Evolutionary conservation across 1,284 basidiomycete genomes (phyloP), one percentile per base, ranked within the genome.

Genomic region (Cryptococcus maquisensis): DNA sequence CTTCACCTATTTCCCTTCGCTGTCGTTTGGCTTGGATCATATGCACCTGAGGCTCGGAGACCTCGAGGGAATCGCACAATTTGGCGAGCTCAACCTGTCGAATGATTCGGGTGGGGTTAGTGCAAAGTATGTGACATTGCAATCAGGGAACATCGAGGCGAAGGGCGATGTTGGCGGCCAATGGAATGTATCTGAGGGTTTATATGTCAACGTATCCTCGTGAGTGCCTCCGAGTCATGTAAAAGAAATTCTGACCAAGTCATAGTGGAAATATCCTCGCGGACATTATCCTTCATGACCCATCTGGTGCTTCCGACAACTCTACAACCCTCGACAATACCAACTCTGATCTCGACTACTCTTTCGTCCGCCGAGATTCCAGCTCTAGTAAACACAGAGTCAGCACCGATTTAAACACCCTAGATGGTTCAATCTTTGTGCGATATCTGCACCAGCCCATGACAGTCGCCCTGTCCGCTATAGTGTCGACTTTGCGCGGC

Each of bases 41-140:
- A 74, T 76, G 73, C 60, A 63, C 5, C 61, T 72, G 4, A 63
- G 68, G 6, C 53, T 76, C 10, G 75, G 75, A 24, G 54, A 71
- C 40, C 55, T 73, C 54, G 42, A 60, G 10, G 60, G 61, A 26
- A 51, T 71, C 1, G 68, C 57, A 15, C 48, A 62, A 4, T 71
- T 75, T 48, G 70, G 67, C 8, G 53, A 54, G 18, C 54, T 70
- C 8, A 60, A 59, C 12, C 47, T 72, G 0, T 48, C 51, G 4
- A 62, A 64, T 13, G 52, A 56, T 13, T 56, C 69, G 2, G 75
- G 72, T 7, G 67, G 69, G 16, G 61, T 75, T 24, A 50, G 60
- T 16, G 70, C 62, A 18, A 60, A 51, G 15, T 70, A 72, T 53
- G 55, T 71, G 15, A 56, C 62, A 9, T 71, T 67, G 18, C 51